A percentile compares a stretch with the other conserved stretches of the same genome.
Evolutionary conservation across 1,139 yeast genomes (phyloP).

Genomic region (Yamadazyma atlantica): DNA sequence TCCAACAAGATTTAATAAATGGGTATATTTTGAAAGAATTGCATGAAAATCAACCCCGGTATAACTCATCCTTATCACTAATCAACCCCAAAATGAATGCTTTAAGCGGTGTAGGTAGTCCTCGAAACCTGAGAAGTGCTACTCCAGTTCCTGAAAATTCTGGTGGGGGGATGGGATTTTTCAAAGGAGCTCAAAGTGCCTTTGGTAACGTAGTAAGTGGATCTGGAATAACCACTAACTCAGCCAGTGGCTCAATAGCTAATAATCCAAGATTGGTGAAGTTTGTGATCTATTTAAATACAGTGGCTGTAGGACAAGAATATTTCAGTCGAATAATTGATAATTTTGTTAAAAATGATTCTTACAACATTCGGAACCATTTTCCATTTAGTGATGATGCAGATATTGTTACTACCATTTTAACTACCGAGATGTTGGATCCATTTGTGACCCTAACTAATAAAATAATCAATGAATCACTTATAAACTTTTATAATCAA

Average conservation of each 20-base stretch:
- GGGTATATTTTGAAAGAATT: conserved; percentile 51
- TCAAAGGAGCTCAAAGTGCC: conserved; percentile 48
- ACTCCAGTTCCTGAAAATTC: conserved; percentile 36
- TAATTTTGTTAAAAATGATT: conserved; percentile 28
- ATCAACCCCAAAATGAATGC: conserved; percentile 16
- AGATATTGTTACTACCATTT: conserved; percentile 37
- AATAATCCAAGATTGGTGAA: conserved; percentile 41
- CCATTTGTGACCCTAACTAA: conserved; percentile 43
- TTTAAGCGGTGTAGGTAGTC: conserved; percentile 21
- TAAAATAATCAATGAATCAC: conserved; percentile 51
- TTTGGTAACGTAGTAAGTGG: conserved; percentile 46
- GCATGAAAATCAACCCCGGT: conserved; percentile 55
- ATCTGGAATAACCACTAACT: conserved; percentile 23
- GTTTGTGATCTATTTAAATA: conserved; percentile 58
- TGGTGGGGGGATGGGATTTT: conserved; percentile 33
- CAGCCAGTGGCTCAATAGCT: conserved; percentile 12
- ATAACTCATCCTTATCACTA: conserved; percentile 39
- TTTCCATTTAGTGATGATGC: conserved; percentile 61
- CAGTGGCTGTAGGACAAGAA: conserved; percentile 56
- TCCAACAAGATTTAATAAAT: conserved; percentile 38
- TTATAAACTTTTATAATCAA: conserved; percentile 58
- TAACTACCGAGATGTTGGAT: conserved; percentile 36
- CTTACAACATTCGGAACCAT: conserved; percentile 32
- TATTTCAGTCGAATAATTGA: conserved; percentile 51
- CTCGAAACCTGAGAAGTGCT: conserved; percentile 26